Conservation (phyloP, 768 basidiomycete genomes). For the Kwoniella shandongensis region DNA sequence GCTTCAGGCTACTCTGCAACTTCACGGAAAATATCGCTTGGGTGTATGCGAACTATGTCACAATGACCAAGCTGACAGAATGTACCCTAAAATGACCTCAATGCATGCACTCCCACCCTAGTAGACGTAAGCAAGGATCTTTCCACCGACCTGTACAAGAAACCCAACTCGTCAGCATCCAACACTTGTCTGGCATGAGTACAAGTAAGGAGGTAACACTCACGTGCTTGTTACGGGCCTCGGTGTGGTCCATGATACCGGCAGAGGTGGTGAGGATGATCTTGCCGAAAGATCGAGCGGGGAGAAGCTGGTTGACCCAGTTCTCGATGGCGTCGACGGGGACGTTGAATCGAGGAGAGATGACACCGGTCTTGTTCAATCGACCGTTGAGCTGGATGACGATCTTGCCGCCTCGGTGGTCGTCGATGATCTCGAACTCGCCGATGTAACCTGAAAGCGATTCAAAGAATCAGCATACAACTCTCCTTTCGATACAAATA, state of each 20-base stretch:
- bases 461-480: slow-evolving; percentile 1
- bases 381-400: slow-evolving; percentile 95
- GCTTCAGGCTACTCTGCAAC: too few relatives aligned
- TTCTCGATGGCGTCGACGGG: slow-evolving; percentile 73
- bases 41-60: too few relatives aligned
- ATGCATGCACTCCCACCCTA: slow-evolving; percentile 15
- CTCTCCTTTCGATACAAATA: background rate
- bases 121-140: slow-evolving; percentile 25
- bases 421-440: slow-evolving; percentile 97
- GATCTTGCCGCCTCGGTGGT: slow-evolving; percentile 97
- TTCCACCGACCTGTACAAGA: slow-evolving; percentile 10
- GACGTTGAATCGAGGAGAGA: slow-evolving; percentile 98
- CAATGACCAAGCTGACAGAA: too few relatives aligned
- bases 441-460: slow-evolving; percentile 93
- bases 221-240: slow-evolving; percentile 96
- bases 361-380: slow-evolving; percentile 99
- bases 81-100: slow-evolving; percentile 19
- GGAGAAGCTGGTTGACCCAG: slow-evolving; percentile 96
- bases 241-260: slow-evolving; percentile 98
- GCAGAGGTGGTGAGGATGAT: slow-evolving; percentile 97
- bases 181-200: background rate
- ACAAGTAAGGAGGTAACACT: slow-evolving; percentile 3
- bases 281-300: slow-evolving; percentile 92
- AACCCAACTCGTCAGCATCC: background rate
- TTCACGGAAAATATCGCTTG: too few relatives aligned